Evolutionary conservation across 805 yeast species (phyloP), one percentile per base, ranked within the genome.

Genomic region (Candida adriatica): DNA sequence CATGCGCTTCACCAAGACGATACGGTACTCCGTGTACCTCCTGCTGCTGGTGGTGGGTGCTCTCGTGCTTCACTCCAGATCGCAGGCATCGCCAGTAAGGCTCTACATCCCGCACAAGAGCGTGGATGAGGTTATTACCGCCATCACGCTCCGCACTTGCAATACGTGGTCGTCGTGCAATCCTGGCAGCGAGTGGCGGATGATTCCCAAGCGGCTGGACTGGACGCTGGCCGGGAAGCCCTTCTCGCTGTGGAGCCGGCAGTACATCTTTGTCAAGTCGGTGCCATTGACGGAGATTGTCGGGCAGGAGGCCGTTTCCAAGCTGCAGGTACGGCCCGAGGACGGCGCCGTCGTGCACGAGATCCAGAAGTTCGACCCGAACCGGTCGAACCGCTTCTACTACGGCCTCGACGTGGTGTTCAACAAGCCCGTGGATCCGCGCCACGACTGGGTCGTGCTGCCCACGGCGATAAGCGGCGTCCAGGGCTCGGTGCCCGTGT

Each of bases 371-470:
- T 43, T 34, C 16, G 39, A 42, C 17, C 32, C 37, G 2, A 16
- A 31, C 6, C 31, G 27, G 10, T 29, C 41, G 4, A 34, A 34
- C 17, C 34, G 34, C 5, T 46, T 37, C 29, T 45, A 35, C 28
- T 41, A 43, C 26, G 42, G 43, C 10, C 45, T 86, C 9, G 85
- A 82, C 41, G 65, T 85, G 1, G 56, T 88, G 21, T 87, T 75
- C 59, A 94, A 94, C 1, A 49, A 53, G 3, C 79, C 83, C 2
- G 74, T 70, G 4, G 95, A 85, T 31, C 94, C 95, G 4, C 62
- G 95, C 34, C 73, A 75, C 0, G 71, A 70, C 29, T 87, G 95
- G 95, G 41, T 51, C 41, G 36, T 50, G 46, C 2, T 35, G 13
- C 29, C 35, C 8, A 24, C 15, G 1, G 38, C 41, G n/a, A 9